Conservation (phyloP, 768 basidiomycete genomes). For the Mrakia frigida region DNA sequence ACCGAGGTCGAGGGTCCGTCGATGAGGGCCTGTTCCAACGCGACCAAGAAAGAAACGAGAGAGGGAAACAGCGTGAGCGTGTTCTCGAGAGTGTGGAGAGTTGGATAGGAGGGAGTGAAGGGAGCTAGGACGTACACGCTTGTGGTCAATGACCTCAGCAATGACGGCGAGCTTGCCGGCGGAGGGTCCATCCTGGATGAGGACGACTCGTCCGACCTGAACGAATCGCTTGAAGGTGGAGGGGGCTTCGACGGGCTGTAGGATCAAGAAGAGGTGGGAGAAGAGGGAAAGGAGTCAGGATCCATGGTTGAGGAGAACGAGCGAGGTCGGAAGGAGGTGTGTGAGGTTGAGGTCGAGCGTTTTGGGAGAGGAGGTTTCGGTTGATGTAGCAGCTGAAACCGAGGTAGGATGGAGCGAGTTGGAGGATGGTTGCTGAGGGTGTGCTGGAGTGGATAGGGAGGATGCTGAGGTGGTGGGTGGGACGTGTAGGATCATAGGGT, state of each 20-base stretch:
- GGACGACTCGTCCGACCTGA: slow-evolving; percentile 98
- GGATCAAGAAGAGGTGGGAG: not conserved
- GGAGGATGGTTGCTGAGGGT: not conserved
- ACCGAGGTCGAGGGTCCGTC: slow-evolving; percentile 90
- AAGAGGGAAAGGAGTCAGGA: slow-evolving; percentile 7
- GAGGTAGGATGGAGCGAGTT: not conserved
- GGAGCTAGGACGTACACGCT: slow-evolving; percentile 61
- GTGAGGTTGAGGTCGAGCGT: not conserved
- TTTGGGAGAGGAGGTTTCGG: not conserved
- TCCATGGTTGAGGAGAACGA: not conserved
- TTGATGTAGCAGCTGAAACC: not conserved
- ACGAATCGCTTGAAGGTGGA: slow-evolving; percentile 96
- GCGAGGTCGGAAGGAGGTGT: not conserved
- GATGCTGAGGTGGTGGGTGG: not conserved
- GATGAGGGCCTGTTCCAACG: slow-evolving; percentile 68
- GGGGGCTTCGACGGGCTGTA: slow-evolving; percentile 49
- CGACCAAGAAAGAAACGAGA: not conserved
- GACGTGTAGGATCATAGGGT: slow-evolving; percentile 18
- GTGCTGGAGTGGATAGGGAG: not conserved
- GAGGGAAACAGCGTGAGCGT: not conserved
- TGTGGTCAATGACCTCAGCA: slow-evolving; percentile 97
- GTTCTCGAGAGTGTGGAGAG: not conserved
- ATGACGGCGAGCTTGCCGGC: slow-evolving; percentile 90
- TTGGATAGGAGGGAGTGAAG: not conserved
- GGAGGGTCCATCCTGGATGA: slow-evolving; percentile 80